Evolutionary conservation across 495 filamentous ascomycete species (phyloP), one percentile per base, ranked within the genome.

Genomic region (Astrocystis sublimbata): DNA sequence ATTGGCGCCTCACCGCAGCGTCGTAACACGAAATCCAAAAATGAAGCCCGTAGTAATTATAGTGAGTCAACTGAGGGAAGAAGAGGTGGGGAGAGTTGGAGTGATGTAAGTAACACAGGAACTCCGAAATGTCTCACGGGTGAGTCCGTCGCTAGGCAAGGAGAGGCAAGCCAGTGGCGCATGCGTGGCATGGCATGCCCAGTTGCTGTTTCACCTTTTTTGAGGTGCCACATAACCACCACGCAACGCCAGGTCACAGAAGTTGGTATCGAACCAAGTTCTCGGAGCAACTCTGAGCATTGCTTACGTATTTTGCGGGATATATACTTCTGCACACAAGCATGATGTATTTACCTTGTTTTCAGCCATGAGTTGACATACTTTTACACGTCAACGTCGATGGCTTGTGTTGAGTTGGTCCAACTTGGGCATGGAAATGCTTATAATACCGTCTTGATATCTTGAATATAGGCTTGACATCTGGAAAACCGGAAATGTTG

Each of bases 381-480:
- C 43, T 12, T 30, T 9, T n/a, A 36, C 9, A 53, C 23, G 50
- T 12, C 17, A 35, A 30, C 12, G 23, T 31, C 30, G 23, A 35
- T 35, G 36, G 28, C 15, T n/a, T n/a, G n/a, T n/a, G n/a, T n/a
- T n/a, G n/a, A n/a, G n/a, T n/a, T n/a, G n/a, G n/a, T n/a, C n/a
- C n/a, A n/a, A n/a, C 23, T 58, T 41, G 19, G 15, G 35, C 41
- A 6, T 42, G 3, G 31, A 5, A 24, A 24, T 35, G 51, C 46
- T n/a, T n/a, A n/a, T n/a, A n/a, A n/a, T n/a, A n/a, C n/a, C n/a
- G n/a, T n/a, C n/a, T n/a, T 50, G 21, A 7, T 43, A 30, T 13
- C 24, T 24, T 61, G 35, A 53, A 36, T 30, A 36, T 61, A 49
- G 42, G n/a, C 28, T 53, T 28, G 36, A 36, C 50, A 51, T 30